Evolutionary conservation across 305 asterid genomes (phyloP).

Genomic region (Rubia tinctorum): DNA sequence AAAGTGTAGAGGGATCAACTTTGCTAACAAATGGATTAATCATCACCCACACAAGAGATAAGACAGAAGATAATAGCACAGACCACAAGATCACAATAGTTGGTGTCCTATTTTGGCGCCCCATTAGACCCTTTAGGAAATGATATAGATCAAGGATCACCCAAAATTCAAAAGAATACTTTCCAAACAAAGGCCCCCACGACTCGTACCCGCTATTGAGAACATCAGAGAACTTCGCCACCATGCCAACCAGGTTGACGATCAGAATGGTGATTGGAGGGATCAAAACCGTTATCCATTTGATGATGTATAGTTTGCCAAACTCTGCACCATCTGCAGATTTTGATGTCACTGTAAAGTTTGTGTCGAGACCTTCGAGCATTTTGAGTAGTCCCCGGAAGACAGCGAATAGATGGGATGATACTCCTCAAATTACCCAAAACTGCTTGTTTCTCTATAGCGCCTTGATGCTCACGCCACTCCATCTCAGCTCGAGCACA

Average conservation of each 20-base stretch:
- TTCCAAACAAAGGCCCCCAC: conserved; percentile 94
- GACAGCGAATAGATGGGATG: conserved; percentile 93
- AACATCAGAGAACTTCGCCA: conserved; percentile 93
- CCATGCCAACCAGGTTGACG: conserved; percentile 82
- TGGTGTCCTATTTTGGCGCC: conserved; percentile 89
- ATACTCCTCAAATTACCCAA: conserved; percentile 96
- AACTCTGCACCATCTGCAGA: conserved; percentile 82
- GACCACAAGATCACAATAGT: conserved; percentile 92
- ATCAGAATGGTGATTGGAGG: conserved; percentile 88
- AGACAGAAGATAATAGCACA: conserved; percentile 87
- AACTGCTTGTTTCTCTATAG: conserved; percentile 97
- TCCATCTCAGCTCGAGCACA: conserved; percentile 92
- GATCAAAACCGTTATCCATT: conserved; percentile 95
- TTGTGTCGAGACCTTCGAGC: conserved; percentile 92
- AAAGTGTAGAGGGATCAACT: conserved; percentile 41
- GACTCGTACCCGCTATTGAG: conserved; percentile 85
- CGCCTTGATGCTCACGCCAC: conserved; percentile 93
- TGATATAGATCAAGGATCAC: conserved; percentile 88
- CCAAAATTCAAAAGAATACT: conserved; percentile 87
- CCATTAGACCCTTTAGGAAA: conserved; percentile 95
- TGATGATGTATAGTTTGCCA: conserved; percentile 78
- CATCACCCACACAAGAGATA: conserved; percentile 96
- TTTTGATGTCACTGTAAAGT: conserved; percentile 85
- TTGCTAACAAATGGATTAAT: conserved; percentile 72
- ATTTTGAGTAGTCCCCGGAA: conserved; percentile 94